phyloP scores from a whole-genome alignment of 257 asterid genomes.

The Lithospermum erythrorhizon region DNA sequence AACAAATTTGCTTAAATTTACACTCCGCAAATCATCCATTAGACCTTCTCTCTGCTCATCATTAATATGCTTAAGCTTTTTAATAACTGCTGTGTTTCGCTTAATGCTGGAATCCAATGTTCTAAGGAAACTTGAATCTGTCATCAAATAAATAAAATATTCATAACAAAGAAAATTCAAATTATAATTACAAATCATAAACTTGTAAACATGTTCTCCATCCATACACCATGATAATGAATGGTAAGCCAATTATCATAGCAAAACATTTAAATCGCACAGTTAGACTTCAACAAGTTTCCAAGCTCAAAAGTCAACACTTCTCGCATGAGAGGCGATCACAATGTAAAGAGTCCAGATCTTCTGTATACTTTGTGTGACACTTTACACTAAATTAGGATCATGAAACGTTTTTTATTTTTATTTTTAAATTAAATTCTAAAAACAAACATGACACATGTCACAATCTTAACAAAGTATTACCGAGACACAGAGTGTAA shows the following conservation, averaged over 20 bases:
- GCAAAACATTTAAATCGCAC: neutral
- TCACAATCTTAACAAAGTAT: too few relatives aligned
- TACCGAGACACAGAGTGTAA: too few relatives aligned
- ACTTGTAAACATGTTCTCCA: neutral
- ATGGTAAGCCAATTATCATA: too few relatives aligned
- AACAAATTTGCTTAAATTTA: constrained; percentile 90
- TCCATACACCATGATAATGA: too few relatives aligned
- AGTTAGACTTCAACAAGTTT: too few relatives aligned
- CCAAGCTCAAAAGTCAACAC: neutral
- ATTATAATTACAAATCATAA: neutral
- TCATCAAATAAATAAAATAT: constrained; percentile 20
- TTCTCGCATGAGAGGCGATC: too few relatives aligned
- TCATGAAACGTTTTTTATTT: too few relatives aligned
- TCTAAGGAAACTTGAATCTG: constrained; percentile 86
- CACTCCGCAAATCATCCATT: constrained; percentile 90
- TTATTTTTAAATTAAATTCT: too few relatives aligned
- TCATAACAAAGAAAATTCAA: constrained; percentile 1
- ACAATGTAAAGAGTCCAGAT: too few relatives aligned
- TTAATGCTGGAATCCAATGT: constrained; percentile 95
- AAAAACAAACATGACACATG: too few relatives aligned
- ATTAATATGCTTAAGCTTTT: constrained; percentile 88
- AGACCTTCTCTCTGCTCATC: constrained; percentile 91
- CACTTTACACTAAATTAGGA: too few relatives aligned
- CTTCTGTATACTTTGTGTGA: too few relatives aligned
- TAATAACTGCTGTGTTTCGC: constrained; percentile 95